Base-by-base conservation (phyloP, 2,329 filamentous ascomycete species). In the Hypoxylon sp. region DNA sequence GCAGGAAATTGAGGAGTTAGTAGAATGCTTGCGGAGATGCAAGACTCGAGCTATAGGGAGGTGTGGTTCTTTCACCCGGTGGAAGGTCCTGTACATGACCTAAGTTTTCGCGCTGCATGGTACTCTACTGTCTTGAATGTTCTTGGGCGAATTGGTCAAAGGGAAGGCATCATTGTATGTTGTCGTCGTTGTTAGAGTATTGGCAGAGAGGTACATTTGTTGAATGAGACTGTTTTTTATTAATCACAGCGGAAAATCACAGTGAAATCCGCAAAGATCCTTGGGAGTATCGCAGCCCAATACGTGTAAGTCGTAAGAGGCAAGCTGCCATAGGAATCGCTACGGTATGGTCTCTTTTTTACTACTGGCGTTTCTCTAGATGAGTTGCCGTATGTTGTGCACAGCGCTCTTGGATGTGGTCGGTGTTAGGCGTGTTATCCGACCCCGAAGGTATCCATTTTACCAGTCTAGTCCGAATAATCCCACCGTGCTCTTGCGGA, bases 191-290 rank as follows among this genome's bases (percentile, higher is more conserved):
- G n/a, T 53, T 62, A 66, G 54, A 70, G 53, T 62, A 70, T 62
- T 59, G 31, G 68, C 65, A 61, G 55, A 61, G 55, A 56, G 52
- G 27, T 55, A 61, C 53, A 58, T 29, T 48, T 62, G 68, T 68
- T 65, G 65, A 70, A 70, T 70, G 68, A 70, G 68, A 68, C 64
- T 70, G 65, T 24, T 68, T 69, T 32, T 50, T 63, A 60, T 42
- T 62, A 52, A 39, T 51, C 19, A 3, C 21, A 39, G 4, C 7
- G 35, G 1, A 29, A n/a, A 52, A 39, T 51, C 19, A 3, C 21
- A 39, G 4, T 15, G 35, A 2, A 29, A n/a, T 4, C 2, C 17
- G 4, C 15, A 24, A 24, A 24, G 17, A 1, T 32, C 3, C 8
- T 21, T 10, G 8, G 17, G 3, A 17, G 17, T 21, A 11, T 21